phyloP scores from a whole-genome alignment of 352 stramenopile genomes.

The Pythium apleroticum region DNA sequence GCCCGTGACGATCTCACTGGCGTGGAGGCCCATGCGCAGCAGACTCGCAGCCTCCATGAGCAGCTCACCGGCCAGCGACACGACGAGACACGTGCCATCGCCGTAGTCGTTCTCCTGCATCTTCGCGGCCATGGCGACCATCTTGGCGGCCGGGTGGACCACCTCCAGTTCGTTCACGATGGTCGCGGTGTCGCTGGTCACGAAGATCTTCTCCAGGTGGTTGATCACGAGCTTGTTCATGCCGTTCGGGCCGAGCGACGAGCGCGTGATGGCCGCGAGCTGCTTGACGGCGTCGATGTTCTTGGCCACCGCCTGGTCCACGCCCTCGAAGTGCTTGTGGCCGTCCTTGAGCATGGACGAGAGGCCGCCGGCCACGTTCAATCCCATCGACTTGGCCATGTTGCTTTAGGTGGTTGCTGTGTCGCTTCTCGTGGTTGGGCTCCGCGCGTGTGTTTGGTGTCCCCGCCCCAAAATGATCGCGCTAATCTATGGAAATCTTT shows the following conservation, averaged over 20 bases:
- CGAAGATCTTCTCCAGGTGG: slow-evolving; percentile 99
- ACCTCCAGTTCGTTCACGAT: slow-evolving; percentile 99
- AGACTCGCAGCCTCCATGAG: slow-evolving; percentile 96
- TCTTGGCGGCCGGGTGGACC: slow-evolving; percentile 97
- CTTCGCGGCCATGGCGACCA: slow-evolving; percentile 97
- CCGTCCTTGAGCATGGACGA: slow-evolving; percentile 98
- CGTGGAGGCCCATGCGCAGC: slow-evolving; percentile 97
- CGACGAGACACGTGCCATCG: slow-evolving; percentile 97
- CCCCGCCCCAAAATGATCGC: slow-evolving; percentile 22
- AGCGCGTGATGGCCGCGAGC: slow-evolving; percentile 96
- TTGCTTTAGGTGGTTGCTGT: slow-evolving; percentile 12
- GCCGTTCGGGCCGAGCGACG: slow-evolving; percentile 97
- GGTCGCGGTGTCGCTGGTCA: slow-evolving; percentile 98
- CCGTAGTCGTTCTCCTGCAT: slow-evolving; percentile 98
- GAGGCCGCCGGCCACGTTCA: slow-evolving; percentile 95
- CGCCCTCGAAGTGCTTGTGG: slow-evolving; percentile 94
- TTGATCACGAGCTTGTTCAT: slow-evolving; percentile 99
- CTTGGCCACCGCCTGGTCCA: slow-evolving; percentile 95
- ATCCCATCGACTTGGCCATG: slow-evolving; percentile 93
- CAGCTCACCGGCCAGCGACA: slow-evolving; percentile 97
- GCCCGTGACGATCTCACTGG: slow-evolving; percentile 97
- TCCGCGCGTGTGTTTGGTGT: slow-evolving; percentile 1
- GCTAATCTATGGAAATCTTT: slow-evolving; percentile 35
- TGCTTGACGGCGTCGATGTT: slow-evolving; percentile 99
- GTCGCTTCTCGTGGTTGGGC: not conserved